Base-by-base conservation (phyloP, 2,329 filamentous ascomycete genomes). In the Phyllosticta capitalensis region DNA sequence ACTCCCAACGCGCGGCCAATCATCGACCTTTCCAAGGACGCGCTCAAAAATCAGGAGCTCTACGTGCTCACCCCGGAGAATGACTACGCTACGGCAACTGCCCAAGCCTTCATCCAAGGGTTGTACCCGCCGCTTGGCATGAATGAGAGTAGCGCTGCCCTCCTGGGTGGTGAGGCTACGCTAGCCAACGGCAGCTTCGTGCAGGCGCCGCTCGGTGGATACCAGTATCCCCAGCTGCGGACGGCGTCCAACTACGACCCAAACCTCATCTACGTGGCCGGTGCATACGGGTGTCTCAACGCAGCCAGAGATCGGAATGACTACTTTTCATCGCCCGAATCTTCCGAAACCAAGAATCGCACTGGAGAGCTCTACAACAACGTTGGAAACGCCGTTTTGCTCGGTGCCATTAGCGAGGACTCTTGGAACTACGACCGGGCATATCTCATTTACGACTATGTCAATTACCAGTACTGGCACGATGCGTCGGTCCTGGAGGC, bases 21-120 rank as follows among this genome's bases (percentile, higher is more conserved):
- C 26, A 61, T 70, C 9, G 75, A 74, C 21, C 68, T 85, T 54
- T 77, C 77, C 12, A 68, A 72, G 5, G 72, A 78, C 57, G 67
- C 71, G 26, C 61, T 81, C 17, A 67, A 78, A 60, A 69, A 75
- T 51, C 69, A 76, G 19, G 74, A 84, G 61, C 64, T 83, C 9
- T 72, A 71, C 56, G 69, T 82, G 10, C 68, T 78, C 53, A 74
- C 82, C 0, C 68, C 76, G 24, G 74, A 81, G 24, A 71, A 76
- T 30, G 76, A 79, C 61, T 76, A 76, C 58, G 74, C 76, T 2
- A 67, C 77, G 33, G 78, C 78, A 1, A 82, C 81, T 2, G 81
- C 82, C 12, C 79, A 82, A 64, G 82, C 83, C 2, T 85, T 85
- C 65, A 77, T 85, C 74, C 82, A 85, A 67, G 82, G 81, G 7